phyloP scores from a whole-genome alignment of 768 basidiomycete species.

The Lactarius trivialis region DNA sequence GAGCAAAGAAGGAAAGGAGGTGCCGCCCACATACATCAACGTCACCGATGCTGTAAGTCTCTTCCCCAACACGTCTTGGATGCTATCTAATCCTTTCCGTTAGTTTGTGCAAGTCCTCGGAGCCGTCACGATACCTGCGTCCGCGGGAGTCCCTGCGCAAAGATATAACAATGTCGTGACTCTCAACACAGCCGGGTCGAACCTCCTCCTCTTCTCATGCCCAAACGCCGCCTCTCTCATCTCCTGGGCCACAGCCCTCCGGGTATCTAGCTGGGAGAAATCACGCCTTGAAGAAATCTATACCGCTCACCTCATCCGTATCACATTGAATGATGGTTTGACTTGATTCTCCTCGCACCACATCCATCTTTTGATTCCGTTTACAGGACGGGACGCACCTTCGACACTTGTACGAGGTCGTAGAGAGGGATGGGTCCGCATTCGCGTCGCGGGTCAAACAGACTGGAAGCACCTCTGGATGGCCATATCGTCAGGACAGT shows the following conservation, averaged over 20 bases:
- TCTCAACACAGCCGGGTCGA: constrained; percentile 90
- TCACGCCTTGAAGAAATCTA: constrained; percentile 95
- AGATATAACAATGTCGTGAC: constrained; percentile 77
- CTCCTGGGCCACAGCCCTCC: constrained; percentile 88
- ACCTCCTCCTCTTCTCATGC: constrained; percentile 84
- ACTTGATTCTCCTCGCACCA: not conserved
- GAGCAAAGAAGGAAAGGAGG: constrained; percentile 69
- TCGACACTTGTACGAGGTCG: constrained; percentile 62
- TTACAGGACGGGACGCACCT: constrained; percentile 42
- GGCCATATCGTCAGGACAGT: constrained; percentile 49
- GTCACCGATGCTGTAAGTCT: constrained; percentile 77
- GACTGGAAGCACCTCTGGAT: constrained; percentile 95
- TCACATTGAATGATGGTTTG: constrained; percentile 51
- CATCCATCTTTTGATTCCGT: constrained; percentile 1
- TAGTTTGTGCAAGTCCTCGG: constrained; percentile 79
- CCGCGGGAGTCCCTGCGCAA: constrained; percentile 42
- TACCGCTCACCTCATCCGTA: constrained; percentile 86
- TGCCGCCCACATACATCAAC: constrained; percentile 83
- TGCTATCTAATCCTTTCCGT: constrained; percentile 13
- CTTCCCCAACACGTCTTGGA: constrained; percentile 11
- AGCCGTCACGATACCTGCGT: constrained; percentile 58
- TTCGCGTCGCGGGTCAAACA: constrained; percentile 92
- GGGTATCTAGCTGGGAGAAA: constrained; percentile 92
- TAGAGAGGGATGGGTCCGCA: constrained; percentile 87
- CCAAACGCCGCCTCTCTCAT: constrained; percentile 60